Evolutionary conservation across 768 basidiomycete genomes (phyloP).

Genomic region (Mycena sanguinolenta): DNA sequence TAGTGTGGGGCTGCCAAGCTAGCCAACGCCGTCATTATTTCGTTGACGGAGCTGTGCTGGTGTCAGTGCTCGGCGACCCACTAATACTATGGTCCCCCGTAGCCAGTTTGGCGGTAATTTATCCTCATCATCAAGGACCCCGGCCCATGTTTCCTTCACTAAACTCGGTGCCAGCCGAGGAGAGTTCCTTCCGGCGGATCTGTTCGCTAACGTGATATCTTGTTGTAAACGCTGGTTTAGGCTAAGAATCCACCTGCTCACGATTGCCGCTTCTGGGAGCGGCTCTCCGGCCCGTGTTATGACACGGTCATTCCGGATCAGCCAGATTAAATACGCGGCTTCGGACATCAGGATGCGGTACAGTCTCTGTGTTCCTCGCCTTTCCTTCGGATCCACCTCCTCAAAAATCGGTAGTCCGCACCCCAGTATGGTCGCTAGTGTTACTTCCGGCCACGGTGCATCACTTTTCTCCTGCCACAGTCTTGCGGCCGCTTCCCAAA

Average conservation of each 20-base stretch:
- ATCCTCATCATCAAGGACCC: neutral
- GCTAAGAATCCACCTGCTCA: constrained; percentile 29
- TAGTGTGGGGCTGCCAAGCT: too few relatives aligned
- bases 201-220: neutral
- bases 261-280: neutral
- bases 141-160: neutral
- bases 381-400: neutral
- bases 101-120: neutral
- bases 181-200: neutral
- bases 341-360: constrained; percentile 3
- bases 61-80: neutral
- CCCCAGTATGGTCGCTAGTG: neutral
- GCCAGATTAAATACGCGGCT: neutral
- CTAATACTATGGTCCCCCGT: neutral
- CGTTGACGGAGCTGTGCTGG: too few relatives aligned
- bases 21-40: too few relatives aligned
- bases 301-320: neutral
- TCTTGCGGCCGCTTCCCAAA: neutral
- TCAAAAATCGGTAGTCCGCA: neutral
- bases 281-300: neutral
- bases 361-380: neutral
- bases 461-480: neutral
- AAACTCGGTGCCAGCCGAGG: neutral
- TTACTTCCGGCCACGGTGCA: neutral
- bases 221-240: neutral